Percentiles rank a stretch among this genome's conserved stretches.
These are phyloP conservation scores for Peniophora sp. DNA, from an alignment of 1,284 basidiomycete genomes.

Conservation along the genomic window DNA sequence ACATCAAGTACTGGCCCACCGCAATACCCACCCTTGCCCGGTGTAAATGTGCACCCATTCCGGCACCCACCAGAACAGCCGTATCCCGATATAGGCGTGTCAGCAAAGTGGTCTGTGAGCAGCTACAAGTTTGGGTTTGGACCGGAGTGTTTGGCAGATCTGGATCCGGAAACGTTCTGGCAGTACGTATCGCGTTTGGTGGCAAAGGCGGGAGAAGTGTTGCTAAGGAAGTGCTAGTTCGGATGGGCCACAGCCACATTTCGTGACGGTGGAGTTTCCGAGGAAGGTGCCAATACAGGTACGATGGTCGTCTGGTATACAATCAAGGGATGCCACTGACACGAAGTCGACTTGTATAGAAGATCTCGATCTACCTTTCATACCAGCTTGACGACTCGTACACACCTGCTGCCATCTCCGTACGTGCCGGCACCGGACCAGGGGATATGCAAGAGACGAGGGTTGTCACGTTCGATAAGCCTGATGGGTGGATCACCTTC, in stretches of 20 bases:
- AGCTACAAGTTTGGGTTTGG: constrained; percentile 97
- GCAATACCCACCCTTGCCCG: neutral
- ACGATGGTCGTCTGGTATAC: neutral
- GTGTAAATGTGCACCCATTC: neutral
- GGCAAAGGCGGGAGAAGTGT: neutral
- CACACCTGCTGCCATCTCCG: constrained; percentile 85
- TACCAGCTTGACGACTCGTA: constrained; percentile 93
- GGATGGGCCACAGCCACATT: constrained; percentile 96
- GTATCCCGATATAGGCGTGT: constrained; percentile 75
- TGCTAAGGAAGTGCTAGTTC: constrained; percentile 50
- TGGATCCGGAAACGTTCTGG: constrained; percentile 93
- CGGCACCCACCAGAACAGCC: constrained; percentile 40
- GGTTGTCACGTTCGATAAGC: constrained; percentile 80
- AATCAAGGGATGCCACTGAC: no score
- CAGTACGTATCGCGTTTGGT: constrained; percentile 58
- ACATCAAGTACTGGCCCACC: neutral
- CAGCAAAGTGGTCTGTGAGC: constrained; percentile 95
- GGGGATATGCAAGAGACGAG: constrained; percentile 91
- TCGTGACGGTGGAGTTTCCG: constrained; percentile 91
- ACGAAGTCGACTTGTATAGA: neutral
- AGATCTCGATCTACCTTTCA: constrained; percentile 79
- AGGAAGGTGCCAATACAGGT: constrained; percentile 88
- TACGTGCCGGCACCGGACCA: constrained; percentile 88
- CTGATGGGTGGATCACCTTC: constrained; percentile 93
- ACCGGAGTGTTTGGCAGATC: constrained; percentile 84